Conservation (phyloP, 2,329 filamentous ascomycete species). For the Colletotrichum coccodes region DNA sequence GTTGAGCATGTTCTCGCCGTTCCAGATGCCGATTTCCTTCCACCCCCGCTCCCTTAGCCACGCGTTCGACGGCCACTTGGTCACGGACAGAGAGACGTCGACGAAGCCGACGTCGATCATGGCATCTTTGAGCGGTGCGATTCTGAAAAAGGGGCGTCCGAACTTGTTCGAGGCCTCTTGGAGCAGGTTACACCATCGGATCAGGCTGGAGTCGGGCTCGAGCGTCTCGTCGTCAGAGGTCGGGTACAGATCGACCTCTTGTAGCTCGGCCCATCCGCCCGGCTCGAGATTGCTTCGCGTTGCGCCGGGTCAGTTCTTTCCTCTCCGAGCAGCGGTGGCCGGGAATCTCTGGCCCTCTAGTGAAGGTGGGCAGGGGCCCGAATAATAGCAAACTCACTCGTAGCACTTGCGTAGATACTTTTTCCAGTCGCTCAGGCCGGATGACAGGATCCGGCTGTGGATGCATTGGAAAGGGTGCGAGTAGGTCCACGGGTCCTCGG, state of each 20-base stretch:
- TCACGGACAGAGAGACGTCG: conserved; percentile 40
- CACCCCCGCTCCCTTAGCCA: conserved; percentile 46
- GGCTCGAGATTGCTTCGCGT: conserved; percentile 44
- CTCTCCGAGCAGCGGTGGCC: too few species aligned
- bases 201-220: conserved; percentile 40
- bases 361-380: too few species aligned
- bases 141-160: not conserved
- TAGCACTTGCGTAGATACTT: not conserved
- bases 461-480: conserved; percentile 45
- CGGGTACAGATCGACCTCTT: conserved; percentile 8
- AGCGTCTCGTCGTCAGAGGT: conserved; percentile 52
- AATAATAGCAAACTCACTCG: not conserved
- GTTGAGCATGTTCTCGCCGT: conserved; percentile 43
- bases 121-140: not conserved
- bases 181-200: conserved; percentile 45
- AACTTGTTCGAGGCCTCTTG: conserved; percentile 37
- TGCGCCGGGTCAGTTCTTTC: not conserved
- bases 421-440: conserved; percentile 51
- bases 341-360: not conserved
- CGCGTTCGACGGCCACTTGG: conserved; percentile 46
- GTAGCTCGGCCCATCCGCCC: conserved; percentile 53
- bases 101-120: conserved; percentile 40
- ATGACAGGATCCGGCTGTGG: conserved; percentile 43
- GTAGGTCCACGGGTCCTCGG: conserved; percentile 46
- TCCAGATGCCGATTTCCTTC: conserved; percentile 47